Base-by-base conservation (phyloP, 2,329 filamentous ascomycete species). In the Diplocarpon mali region DNA sequence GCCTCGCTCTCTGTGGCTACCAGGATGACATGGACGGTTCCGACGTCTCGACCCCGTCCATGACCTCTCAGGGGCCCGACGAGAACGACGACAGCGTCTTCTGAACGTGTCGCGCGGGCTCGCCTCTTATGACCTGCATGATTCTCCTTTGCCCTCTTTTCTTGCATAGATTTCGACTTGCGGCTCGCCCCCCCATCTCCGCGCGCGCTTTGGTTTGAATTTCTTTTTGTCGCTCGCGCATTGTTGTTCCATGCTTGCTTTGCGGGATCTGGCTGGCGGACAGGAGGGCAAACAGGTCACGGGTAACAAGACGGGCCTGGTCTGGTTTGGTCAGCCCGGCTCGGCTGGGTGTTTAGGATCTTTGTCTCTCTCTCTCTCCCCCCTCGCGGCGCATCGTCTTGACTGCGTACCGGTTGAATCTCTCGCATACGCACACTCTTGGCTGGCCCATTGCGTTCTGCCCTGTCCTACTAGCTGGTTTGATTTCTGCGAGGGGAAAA, bases 1-100 rank as follows among this genome's bases (percentile, higher is more conserved):
- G 89, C 31, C 89, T 96, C 69, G 89, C 92, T 54, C 80, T 98
- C 29, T 79, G 90, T 54, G 89, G 90, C 64, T 96, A 95, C 61
- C 88, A 95, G 62, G 90, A 95, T 63, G 84, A 89, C 57, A 71
- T 77, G 56, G 78, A 82, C 64, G 77, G 71, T 56, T 80, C 78
- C 55, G 78, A 76, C 56, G 77, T 78, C 40, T 81, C 79, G 39
- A 82, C 78, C 46, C 79, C 79, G 44, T 83, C 79, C 50, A 83
- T 83, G 77, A 81, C 73, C 44, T 83, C 80, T 39, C 80, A 83
- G 60, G 80, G 78, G 45, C 77, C 73, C 38, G 80, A 84, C 58
- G 62, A 65, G 47, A 63, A 64, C 47, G 79, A 83, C 66, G 78
- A 81, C 59, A 82, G 78, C 69, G 75, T 82, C 68, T 83, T 82